These are phyloP conservation scores for Neurospora hispaniola DNA, from an alignment of 495 filamentous ascomycete genomes.

Conservation along the genomic window DNA sequence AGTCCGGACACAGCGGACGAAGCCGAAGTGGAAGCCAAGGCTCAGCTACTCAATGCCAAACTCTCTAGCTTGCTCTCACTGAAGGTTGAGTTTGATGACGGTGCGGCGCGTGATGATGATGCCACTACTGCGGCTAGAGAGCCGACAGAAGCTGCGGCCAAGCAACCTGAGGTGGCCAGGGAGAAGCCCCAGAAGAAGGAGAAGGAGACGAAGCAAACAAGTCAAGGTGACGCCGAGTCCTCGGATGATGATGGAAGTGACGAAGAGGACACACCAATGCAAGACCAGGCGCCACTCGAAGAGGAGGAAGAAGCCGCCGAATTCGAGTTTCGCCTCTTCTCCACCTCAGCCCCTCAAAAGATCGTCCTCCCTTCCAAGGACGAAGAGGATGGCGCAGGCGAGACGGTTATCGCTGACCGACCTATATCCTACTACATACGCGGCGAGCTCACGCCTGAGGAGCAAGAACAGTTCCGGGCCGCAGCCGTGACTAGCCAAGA, in stretches of 20 bases:
- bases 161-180: background rate
- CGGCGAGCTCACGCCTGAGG: slow-evolving; percentile 19
- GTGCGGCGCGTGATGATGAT: background rate
- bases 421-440: slow-evolving; percentile 37
- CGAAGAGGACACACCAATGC: background rate
- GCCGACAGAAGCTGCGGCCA: background rate
- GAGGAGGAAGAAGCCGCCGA: slow-evolving; percentile 22
- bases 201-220: slow-evolving; percentile 5
- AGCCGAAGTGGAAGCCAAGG: slow-evolving; percentile 21
- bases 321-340: slow-evolving; percentile 45
- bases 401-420: slow-evolving; percentile 29
- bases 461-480: slow-evolving; percentile 20
- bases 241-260: background rate
- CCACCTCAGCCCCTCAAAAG: slow-evolving; percentile 27
- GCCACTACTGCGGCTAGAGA: background rate
- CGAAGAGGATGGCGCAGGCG: slow-evolving; percentile 17
- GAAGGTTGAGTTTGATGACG: slow-evolving; percentile 12
- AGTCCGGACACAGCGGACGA: slow-evolving; percentile 12
- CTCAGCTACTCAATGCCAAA: slow-evolving; percentile 27
- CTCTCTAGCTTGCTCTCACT: slow-evolving; percentile 30
- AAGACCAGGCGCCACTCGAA: slow-evolving; percentile 1
- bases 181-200: background rate
- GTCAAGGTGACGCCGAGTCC: background rate
- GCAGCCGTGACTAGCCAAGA: slow-evolving; percentile 37
- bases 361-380: slow-evolving; percentile 24